Base-by-base conservation (phyloP, 306 rosid species). In the Ormosia semicastrata region DNA sequence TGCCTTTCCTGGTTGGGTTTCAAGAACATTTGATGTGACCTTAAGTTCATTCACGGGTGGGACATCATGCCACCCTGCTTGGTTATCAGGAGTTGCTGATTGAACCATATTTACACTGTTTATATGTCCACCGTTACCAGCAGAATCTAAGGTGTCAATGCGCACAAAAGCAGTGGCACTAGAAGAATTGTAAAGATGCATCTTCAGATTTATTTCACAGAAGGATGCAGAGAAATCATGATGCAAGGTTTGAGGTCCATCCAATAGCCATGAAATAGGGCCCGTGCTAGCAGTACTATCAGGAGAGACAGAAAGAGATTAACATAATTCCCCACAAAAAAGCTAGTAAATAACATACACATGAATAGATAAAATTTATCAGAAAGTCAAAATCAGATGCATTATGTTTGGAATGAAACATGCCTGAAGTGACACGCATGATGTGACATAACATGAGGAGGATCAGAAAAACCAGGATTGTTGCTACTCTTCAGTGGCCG, bases 361-460 rank as follows among this genome's bases (percentile, higher is more conserved):
- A 34, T 43, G 76, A 39, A 81, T 18, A 71, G 47, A 60, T 63
- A 14, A 71, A 67, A 77, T 63, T 14, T 11, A 81, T 64, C 73
- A 57, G 56, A 59, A 53, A 49, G 36, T 71, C 58, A 56, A 70
- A 73, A 81, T 50, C 29, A 73, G 70, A 83, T 60, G 81, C 69
- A 63, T 34, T 6, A 18, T 29, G 47, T 36, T 67, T 77, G 62
- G 66, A 63, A 50, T 43, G 82, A 63, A 82, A 82, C 89, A 84
- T 89, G 89, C 99, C 98, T 91, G 88, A 93, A 91, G 87, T 91
- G 92, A 83, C 99, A 93, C 5, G 90, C 90, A 79, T 93, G 94
- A 82, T 95, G 92, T 66, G 97, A 90, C 83, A 89, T 83, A 37
- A 95, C 88, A 79, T 40, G 85, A 9, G 93, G 82, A 83, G 92